These are phyloP conservation scores for Candida berthetii DNA, from an alignment of 805 yeast species.

Conservation along the genomic window DNA sequence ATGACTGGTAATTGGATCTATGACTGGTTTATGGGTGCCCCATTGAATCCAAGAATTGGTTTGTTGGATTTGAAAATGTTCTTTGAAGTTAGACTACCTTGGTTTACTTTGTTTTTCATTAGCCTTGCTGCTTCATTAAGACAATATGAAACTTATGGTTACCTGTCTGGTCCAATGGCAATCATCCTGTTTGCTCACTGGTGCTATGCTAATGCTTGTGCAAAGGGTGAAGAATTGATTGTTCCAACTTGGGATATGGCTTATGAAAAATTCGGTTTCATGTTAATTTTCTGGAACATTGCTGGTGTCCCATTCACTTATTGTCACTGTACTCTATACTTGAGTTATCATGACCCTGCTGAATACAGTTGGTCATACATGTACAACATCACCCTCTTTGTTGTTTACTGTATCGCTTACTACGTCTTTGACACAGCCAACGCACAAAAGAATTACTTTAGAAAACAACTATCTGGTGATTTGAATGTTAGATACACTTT, in stretches of 20 bases:
- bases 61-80: conserved; percentile 93
- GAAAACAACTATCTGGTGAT: conserved; percentile 81
- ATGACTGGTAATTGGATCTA: conserved; percentile 89
- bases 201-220: conserved; percentile 93
- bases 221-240: conserved; percentile 95
- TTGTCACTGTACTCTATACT: conserved; percentile 85
- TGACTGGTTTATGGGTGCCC: conserved; percentile 96
- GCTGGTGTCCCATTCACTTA: conserved; percentile 99
- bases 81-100: conserved; percentile 94
- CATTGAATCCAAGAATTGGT: conserved; percentile 93
- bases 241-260: conserved; percentile 99
- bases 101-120: conserved; percentile 84
- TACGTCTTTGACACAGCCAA: conserved; percentile 93
- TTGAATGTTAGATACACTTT: conserved; percentile 71
- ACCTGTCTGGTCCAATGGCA: conserved; percentile 67
- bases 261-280: conserved; percentile 98
- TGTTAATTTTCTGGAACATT: conserved; percentile 97
- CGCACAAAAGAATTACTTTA: conserved; percentile 91
- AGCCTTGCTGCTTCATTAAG: conserved; percentile 67
- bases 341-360: conserved; percentile 76
- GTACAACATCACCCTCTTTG: conserved; percentile 54
- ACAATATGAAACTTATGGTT: conserved; percentile 80
- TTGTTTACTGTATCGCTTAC: conserved; percentile 61
- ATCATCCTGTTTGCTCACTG: conserved; percentile 81
- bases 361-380: conserved; percentile 70